phyloP scores from a whole-genome alignment of 495 filamentous ascomycete species.

The Terfezia claveryi region DNA sequence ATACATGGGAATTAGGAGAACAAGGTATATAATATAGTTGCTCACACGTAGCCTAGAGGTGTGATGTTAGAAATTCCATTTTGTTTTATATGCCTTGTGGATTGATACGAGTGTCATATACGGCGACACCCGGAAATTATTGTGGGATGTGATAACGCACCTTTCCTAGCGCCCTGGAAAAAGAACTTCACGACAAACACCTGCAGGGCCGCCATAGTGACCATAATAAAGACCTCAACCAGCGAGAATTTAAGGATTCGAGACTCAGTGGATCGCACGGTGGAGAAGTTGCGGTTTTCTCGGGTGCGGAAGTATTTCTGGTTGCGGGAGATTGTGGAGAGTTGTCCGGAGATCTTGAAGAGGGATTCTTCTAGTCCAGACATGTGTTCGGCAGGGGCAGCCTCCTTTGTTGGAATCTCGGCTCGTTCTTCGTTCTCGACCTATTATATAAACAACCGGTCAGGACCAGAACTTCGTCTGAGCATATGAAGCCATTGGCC shows the following conservation, averaged over 20 bases:
- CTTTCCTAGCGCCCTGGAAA: constrained; percentile 46
- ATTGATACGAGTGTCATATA: too few species aligned
- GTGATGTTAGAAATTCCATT: too few species aligned
- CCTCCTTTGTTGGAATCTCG: constrained; percentile 72
- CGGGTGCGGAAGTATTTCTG: constrained; percentile 99
- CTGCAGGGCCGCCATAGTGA: constrained; percentile 89
- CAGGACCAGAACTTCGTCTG: constrained; percentile 1
- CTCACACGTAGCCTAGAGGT: too few species aligned
- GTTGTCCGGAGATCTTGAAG: constrained; percentile 76
- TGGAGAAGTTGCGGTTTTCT: constrained; percentile 97
- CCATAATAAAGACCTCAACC: constrained; percentile 75
- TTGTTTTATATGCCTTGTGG: too few species aligned
- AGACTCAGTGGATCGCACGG: constrained; percentile 82
- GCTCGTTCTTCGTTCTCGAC: constrained; percentile 76
- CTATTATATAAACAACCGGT: constrained; percentile 24
- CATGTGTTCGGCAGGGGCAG: constrained; percentile 77
- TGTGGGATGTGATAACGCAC: constrained; percentile 3
- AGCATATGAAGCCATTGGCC: background rate
- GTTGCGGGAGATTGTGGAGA: constrained; percentile 91
- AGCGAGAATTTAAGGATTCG: constrained; percentile 95
- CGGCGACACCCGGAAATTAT: background rate
- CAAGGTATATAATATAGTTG: too few species aligned
- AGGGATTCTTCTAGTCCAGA: constrained; percentile 82
- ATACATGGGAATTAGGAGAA: too few species aligned
- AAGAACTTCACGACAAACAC: constrained; percentile 98